Percentiles rank a stretch among this genome's conserved stretches.
phyloP scores from a whole-genome alignment of 1,284 basidiomycete genomes.

The Melampsora abietis-canadensis region DNA sequence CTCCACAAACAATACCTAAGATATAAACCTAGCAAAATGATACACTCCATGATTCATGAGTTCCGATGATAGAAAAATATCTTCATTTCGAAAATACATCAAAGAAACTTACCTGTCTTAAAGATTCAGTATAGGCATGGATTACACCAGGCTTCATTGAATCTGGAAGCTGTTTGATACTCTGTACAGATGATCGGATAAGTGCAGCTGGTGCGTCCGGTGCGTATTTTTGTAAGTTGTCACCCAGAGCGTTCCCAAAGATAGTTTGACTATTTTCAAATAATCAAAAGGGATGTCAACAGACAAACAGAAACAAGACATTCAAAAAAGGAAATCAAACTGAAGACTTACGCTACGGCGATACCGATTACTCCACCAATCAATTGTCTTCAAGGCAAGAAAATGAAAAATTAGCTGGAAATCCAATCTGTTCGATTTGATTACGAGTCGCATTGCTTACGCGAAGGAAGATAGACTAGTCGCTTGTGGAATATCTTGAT shows the following conservation, averaged over 20 bases:
- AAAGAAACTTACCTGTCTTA: neutral
- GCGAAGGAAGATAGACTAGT: neutral
- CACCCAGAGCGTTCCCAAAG: neutral
- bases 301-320: neutral
- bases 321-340: neutral
- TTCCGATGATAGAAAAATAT: no score
- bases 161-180: neutral
- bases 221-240: neutral
- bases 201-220: neutral
- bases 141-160: neutral
- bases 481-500: neutral
- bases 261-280: neutral
- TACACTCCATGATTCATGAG: no score
- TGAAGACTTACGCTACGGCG: neutral
- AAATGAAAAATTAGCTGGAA: neutral
- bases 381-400: neutral
- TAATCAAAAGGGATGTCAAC: neutral
- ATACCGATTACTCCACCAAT: neutral
- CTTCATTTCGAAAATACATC: no score
- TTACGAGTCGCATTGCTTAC: neutral
- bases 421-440: no score
- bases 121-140: neutral
- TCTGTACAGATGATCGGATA: neutral
- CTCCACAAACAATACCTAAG: neutral
- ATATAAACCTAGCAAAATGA: slow-evolving; percentile 3